Evolutionary conservation across 805 yeast species (phyloP).

Genomic region (Candida sanyiensis): DNA sequence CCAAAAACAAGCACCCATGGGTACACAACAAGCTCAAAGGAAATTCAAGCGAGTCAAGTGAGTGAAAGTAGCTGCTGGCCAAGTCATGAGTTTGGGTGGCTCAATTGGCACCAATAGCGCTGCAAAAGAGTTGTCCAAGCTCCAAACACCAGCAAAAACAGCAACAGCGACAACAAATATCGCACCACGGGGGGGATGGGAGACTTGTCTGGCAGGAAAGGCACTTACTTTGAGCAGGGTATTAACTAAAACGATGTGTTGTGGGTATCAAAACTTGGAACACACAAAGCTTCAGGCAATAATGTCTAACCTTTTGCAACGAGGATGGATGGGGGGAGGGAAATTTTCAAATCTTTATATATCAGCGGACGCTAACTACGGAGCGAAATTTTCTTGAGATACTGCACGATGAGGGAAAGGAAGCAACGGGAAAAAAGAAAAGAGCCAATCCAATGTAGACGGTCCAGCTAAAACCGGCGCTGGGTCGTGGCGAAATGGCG

Average conservation of each 20-base stretch:
- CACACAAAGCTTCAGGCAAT: conserved; percentile 13
- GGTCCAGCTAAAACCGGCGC: conserved; percentile 12
- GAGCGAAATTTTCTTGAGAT: conserved; percentile 5
- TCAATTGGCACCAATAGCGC: too few relatives aligned
- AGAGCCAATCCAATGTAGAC: conserved; percentile 7
- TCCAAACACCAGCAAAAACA: not conserved
- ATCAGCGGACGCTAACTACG: not conserved
- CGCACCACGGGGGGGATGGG: too few relatives aligned
- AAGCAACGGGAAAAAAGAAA: conserved; percentile 7
- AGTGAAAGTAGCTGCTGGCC: too few relatives aligned
- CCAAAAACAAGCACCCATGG: conserved; percentile 2
- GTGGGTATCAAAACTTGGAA: conserved; percentile 6
- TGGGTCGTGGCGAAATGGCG: conserved; percentile 6
- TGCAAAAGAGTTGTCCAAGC: too few relatives aligned
- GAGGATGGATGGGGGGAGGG: not conserved
- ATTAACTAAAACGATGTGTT: conserved; percentile 11
- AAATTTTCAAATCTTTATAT: conserved; percentile 12
- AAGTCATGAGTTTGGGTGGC: too few relatives aligned
- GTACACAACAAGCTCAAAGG: too few relatives aligned
- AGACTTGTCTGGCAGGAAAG: not conserved
- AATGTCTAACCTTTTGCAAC: conserved; percentile 7
- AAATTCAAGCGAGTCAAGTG: too few relatives aligned
- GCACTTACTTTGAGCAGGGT: conserved; percentile 8
- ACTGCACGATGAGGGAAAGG: conserved; percentile 10
- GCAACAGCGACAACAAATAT: too few relatives aligned